A percentile compares a stretch with the other conserved stretches of the same genome.
phyloP scores from a whole-genome alignment of 352 stramenopile species.

The Globisporangium iwayamae region DNA sequence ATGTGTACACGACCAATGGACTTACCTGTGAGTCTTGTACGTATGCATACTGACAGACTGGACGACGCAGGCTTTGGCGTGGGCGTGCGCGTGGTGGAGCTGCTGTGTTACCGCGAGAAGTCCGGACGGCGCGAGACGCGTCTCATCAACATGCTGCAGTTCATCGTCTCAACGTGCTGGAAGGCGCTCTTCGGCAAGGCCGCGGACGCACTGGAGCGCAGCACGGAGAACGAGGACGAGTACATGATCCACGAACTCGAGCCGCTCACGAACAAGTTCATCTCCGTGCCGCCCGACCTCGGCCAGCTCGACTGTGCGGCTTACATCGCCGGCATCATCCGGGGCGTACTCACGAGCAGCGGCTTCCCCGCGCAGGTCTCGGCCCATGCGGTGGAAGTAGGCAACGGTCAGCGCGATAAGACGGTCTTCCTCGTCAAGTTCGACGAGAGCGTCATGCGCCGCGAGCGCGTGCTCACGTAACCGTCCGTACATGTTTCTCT shows the following conservation, averaged over 20 bases:
- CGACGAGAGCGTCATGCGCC: slow-evolving; percentile 75
- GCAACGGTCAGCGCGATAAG: slow-evolving; percentile 56
- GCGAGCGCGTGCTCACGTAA: slow-evolving; percentile 66
- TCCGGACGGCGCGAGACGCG: slow-evolving; percentile 74
- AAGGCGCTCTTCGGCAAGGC: slow-evolving; percentile 96
- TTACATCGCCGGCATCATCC: slow-evolving; percentile 95
- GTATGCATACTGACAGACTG: slow-evolving; percentile 41
- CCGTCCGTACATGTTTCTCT: not conserved
- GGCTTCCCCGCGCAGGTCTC: slow-evolving; percentile 80
- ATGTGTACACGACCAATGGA: not conserved
- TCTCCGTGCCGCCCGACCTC: slow-evolving; percentile 94
- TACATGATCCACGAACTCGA: slow-evolving; percentile 97
- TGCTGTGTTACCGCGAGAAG: slow-evolving; percentile 88
- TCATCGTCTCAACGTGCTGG: slow-evolving; percentile 93
- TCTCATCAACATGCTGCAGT: slow-evolving; percentile 88
- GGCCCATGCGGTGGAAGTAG: slow-evolving; percentile 69
- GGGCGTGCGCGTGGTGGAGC: slow-evolving; percentile 93
- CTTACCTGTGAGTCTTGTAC: not conserved
- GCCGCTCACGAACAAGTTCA: slow-evolving; percentile 95
- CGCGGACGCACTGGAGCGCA: slow-evolving; percentile 95
- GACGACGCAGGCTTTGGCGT: slow-evolving; percentile 95
- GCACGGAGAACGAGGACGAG: slow-evolving; percentile 97
- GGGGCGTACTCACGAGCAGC: slow-evolving; percentile 82
- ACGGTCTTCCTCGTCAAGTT: slow-evolving; percentile 89
- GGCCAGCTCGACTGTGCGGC: slow-evolving; percentile 95